Base-by-base conservation (phyloP, 768 basidiomycete genomes). In the Pleurotus citrinopileatus region DNA sequence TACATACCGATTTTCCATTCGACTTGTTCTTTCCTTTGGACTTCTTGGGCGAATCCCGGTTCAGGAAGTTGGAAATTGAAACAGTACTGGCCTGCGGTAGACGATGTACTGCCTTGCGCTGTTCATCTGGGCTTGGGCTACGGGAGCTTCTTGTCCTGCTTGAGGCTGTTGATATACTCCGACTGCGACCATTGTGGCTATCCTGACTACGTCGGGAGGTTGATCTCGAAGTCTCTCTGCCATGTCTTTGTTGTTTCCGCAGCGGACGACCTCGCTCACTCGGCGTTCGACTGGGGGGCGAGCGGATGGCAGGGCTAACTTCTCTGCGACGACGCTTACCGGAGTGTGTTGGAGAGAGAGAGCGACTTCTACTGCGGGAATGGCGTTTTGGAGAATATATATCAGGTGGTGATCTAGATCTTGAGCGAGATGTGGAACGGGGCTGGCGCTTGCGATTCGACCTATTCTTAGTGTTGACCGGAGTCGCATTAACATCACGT, bases 301-400 rank as follows among this genome's bases (percentile, higher is more conserved):
- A 51, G 19, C 20, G 34, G 12, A 34, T 67, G 40, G 65, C 65
- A 44, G 77, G 80, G 63, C 81, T 85, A 8, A 75, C 70, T 54
- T 78, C 80, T 56, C 76, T 74, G 42, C 81, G 78, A 42, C 72
- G 75, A 22, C 77, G 80, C 63, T 84, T 84, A 17, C 73, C 72
- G 42, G 73, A 76, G 13, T 86, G 86, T 20, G 87, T 84, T 54
- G 69, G 63, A 29, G 81, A 84, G 36, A 74, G 76, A 15, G 89
- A 86, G 40, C 74, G 79, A 25, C 87, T 88, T 29, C 81, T 85
- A 55, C 80, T 83, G 42, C 80, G 76, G 42, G 84, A 86, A 20
- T 87, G 87, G 36, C 72, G 79, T 44, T 72, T 79, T 19, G 87
- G 87, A 51, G 79, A 80, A 57, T 76, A 77, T n/a, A 89, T 89